Base-by-base conservation (phyloP, 306 rosid genomes). In the Inga laurina region DNA sequence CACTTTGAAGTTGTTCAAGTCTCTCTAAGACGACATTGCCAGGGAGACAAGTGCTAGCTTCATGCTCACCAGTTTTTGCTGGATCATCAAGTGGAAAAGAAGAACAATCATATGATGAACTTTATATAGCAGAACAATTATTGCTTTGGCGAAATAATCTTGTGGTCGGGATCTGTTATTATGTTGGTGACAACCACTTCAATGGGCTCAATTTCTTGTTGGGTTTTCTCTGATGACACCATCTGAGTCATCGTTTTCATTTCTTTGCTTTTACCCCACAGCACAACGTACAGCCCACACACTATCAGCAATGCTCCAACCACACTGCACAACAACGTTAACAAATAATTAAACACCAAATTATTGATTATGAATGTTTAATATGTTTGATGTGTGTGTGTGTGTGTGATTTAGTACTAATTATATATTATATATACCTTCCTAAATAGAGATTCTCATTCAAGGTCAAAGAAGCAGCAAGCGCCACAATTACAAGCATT, bases 211-310 rank as follows among this genome's bases (percentile, higher is more conserved):
- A 66, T 54, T 44, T 11, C 54, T 52, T 64, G 64, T 43, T 54
- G 39, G 2, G 37, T 52, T 14, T 7, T 66, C 57, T n/a, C 75
- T 30, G 54, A 37, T 48, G 86, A 70, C 39, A 52, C 57, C 51
- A 48, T 41, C 15, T 62, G 71, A 67, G 3, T 24, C 43, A 66
- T 84, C 44, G 56, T 72, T 66, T 67, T 79, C 32, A 79, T 30
- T 56, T 89, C 91, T 30, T n/a, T 41, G 45, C 62, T 74, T 21
- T 86, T 82, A 5, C 91, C 86, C 91, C 91, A 86, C 4, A 89
- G 75, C 77, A 86, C 84, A 10, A 35, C 2, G 79, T 86, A 89
- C 27, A 89, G 7, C 30, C 91, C 91, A 59, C 79, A 37, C 56
- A 86, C 81, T 12, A 89, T 89, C 48, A 81, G 4, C 81, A 77